A percentile compares a stretch with the other conserved stretches of the same genome.
phyloP scores from a whole-genome alignment of 1,139 yeast species.

The Meyerozyma smithsonii region DNA sequence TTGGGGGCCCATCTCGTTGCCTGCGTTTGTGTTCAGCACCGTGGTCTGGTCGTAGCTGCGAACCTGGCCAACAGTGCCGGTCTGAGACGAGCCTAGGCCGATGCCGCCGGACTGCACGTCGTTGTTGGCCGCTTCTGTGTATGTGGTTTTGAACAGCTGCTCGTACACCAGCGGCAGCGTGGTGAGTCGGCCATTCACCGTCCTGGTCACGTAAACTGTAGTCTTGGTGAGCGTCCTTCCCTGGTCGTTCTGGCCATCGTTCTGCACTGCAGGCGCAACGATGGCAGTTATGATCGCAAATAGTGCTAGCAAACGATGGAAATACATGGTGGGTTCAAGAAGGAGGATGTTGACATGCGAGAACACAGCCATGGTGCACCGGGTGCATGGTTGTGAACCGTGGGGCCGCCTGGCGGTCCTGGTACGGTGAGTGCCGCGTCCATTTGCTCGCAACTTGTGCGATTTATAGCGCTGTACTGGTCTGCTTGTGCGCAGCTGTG shows the following conservation, averaged over 20 bases:
- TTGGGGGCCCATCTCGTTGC: not conserved
- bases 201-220: slow-evolving; percentile 32
- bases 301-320: not conserved
- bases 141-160: slow-evolving; percentile 29
- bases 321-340: not conserved
- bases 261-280: not conserved
- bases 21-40: slow-evolving; percentile 8
- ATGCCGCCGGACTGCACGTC: slow-evolving; percentile 23
- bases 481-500: too few species aligned
- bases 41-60: slow-evolving; percentile 39
- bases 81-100: slow-evolving; percentile 53
- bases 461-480: too few species aligned
- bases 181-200: slow-evolving; percentile 26
- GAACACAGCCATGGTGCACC: slow-evolving; percentile 1
- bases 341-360: not conserved
- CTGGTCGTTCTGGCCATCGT: slow-evolving; percentile 1
- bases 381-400: not conserved
- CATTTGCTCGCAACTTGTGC: too few species aligned
- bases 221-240: not conserved
- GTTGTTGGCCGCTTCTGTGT: slow-evolving; percentile 16
- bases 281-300: not conserved
- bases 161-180: slow-evolving; percentile 23
- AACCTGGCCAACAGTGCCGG: slow-evolving; percentile 55
- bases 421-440: too few species aligned
- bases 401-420: too few species aligned